Evolutionary conservation across 371 early-diverging fungal species (phyloP).

Genomic region (Mucor piriformis): DNA sequence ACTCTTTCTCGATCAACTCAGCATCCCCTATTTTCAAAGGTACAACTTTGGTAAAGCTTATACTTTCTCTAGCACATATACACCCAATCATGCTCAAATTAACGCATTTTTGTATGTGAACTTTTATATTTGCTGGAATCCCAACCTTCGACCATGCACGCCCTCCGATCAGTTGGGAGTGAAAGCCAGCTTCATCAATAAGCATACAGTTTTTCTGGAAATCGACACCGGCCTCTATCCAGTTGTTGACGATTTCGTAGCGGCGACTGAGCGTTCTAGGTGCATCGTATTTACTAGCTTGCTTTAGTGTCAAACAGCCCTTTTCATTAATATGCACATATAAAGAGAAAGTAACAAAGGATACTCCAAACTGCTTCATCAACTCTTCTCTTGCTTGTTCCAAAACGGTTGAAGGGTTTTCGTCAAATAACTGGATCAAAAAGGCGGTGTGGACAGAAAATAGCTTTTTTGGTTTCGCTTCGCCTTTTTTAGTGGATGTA

Average conservation of each 20-base stretch:
- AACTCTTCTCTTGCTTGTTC: conserved; percentile 15
- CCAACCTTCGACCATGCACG: no score
- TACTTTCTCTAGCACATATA: no score
- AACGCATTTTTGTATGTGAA: conserved; percentile 11
- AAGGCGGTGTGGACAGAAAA: conserved; percentile 12
- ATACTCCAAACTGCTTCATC: neutral
- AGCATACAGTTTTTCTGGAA: no score
- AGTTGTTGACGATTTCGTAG: neutral
- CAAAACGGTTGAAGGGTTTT: conserved; percentile 18
- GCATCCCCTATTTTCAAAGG: conserved; percentile 14
- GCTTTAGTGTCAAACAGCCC: conserved; percentile 11
- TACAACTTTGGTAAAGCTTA: conserved; percentile 10
- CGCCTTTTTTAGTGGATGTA: neutral
- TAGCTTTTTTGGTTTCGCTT: conserved; percentile 2
- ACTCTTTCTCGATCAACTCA: conserved; percentile 12
- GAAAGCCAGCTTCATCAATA: no score
- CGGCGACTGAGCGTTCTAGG: neutral
- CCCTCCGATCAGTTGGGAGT: no score
- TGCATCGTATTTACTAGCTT: conserved; percentile 13
- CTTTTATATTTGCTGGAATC: conserved; percentile 16
- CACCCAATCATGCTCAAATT: conserved; percentile 14
- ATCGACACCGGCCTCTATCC: no score
- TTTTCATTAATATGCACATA: conserved; percentile 25
- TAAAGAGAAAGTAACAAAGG: neutral
- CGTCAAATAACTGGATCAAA: conserved; percentile 13